A percentile compares a stretch with the other conserved stretches of the same genome.
Evolutionary conservation across 2,329 filamentous ascomycete genomes (phyloP).

Genomic region (Sordariomycetes sp.): DNA sequence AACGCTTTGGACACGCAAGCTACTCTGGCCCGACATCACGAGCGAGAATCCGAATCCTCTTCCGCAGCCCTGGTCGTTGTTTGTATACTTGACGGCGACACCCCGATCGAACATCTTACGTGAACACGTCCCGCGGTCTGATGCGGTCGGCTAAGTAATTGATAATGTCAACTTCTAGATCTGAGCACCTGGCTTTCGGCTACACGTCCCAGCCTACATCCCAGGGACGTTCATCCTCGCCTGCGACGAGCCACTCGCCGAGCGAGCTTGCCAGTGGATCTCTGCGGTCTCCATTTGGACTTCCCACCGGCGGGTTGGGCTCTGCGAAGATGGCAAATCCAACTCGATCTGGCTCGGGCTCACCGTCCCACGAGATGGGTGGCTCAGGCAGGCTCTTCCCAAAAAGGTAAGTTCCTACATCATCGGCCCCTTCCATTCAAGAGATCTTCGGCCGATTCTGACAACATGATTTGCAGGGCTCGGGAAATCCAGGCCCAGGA

Average conservation of each 20-base stretch:
- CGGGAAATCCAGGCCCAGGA: conserved; percentile 96
- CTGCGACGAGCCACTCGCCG: conserved; percentile 68
- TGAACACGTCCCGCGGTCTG: not conserved
- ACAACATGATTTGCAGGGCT: conserved; percentile 45
- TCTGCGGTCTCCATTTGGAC: conserved; percentile 60
- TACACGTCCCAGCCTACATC: conserved; percentile 58
- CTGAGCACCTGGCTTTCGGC: conserved; percentile 77
- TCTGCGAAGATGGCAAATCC: conserved; percentile 44
- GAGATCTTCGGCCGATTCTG: not conserved
- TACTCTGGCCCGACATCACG: not conserved
- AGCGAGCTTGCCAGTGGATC: conserved; percentile 56
- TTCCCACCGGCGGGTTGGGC: conserved; percentile 48
- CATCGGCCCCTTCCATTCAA: conserved; percentile 1
- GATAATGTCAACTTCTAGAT: conserved; percentile 87
- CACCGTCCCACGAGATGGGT: conserved; percentile 82
- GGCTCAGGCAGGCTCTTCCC: conserved; percentile 68
- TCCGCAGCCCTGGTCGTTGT: not conserved
- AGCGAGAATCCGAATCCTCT: not conserved
- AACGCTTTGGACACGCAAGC: not conserved
- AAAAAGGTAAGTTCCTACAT: conserved; percentile 58
- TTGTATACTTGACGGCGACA: not conserved
- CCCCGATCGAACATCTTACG: not conserved
- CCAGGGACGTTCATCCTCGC: conserved; percentile 64
- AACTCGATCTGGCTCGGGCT: conserved; percentile 76
- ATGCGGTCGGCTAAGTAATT: conserved; percentile 54